Base-by-base conservation (phyloP, 305 asterid genomes). In the Coffea humblotiana region DNA sequence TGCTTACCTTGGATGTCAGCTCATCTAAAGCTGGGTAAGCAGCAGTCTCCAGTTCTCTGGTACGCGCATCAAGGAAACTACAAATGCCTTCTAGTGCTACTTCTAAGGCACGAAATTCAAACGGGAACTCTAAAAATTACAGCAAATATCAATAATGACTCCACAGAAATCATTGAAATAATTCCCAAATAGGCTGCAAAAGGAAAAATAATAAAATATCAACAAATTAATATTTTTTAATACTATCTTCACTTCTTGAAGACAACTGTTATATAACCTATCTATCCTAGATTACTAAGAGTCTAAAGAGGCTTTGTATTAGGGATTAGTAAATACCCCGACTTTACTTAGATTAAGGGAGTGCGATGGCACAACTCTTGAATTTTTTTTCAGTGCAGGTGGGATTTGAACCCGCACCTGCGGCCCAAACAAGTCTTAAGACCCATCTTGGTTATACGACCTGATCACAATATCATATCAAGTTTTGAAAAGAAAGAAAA, bases 11-110 rank as follows among this genome's bases (percentile, higher is more conserved):
- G 74, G 97, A 90, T 60, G 98, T 95, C 80, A 93, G 94, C 67
- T 91, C 98, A 84, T 95, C 99, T 18, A 95, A 83, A 87, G 99
- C 99, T 37, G 97, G 99, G 83, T 95, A 95, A 82, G 98, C 94
- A 82, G 87, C 91, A 78, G 89, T 85, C 88, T 95, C 99, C 85
- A 93, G 82, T 45, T 95, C 97, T 81, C 94, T 82, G 48, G 97
- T 90, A 40, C 91, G 94, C 4, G 94, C 86, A 80, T 95, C 99
- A 73, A 95, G 97, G 78, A 87, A 90, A 74, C 89, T 93, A 77
- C 98, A 95, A 19, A 95, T 84, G 40, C 94, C 97, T 90, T 95
- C 98, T 80, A 95, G 87, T 29, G 91, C 95, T 67, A 95, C 98
- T 89, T 95, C 99, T 35, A 95, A 76, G 37, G 98, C 99, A 49